These are phyloP conservation scores for Grosmannia serpens DNA, from an alignment of 2,329 filamentous ascomycete genomes.

Conservation along the genomic window DNA sequence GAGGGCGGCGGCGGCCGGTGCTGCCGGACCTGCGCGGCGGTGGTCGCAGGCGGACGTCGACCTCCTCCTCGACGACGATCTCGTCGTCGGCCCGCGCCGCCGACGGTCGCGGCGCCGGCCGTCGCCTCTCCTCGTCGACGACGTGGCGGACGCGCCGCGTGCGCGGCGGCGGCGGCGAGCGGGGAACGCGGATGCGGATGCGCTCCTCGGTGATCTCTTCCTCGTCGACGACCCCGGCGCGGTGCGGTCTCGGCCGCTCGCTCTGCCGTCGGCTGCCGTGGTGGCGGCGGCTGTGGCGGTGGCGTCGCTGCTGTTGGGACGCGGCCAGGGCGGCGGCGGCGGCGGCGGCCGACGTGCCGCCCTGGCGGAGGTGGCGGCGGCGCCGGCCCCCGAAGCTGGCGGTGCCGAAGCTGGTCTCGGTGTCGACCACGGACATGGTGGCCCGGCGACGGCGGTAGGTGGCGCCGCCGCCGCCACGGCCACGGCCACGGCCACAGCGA, in stretches of 20 bases:
- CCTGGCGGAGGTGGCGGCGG: background rate
- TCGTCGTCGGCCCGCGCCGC: background rate
- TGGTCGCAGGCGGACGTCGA: background rate
- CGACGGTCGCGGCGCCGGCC: background rate
- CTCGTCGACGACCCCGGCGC: background rate
- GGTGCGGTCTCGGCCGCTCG: too few relatives aligned
- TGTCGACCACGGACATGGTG: constrained; percentile 8
- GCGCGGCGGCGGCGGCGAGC: background rate
- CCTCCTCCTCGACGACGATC: constrained; percentile 1
- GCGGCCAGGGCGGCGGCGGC: background rate
- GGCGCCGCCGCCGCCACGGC: background rate
- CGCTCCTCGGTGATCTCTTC: background rate
- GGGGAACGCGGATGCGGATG: background rate
- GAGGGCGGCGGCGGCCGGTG: constrained; percentile 4
- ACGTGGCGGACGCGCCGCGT: background rate
- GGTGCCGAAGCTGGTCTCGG: constrained; percentile 12
- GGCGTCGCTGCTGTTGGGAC: background rate
- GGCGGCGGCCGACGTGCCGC: background rate
- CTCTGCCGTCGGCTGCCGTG: background rate
- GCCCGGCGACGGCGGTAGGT: background rate
- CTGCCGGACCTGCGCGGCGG: background rate
- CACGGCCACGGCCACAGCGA: constrained; percentile 5
- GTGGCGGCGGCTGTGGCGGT: background rate
- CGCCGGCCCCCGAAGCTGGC: constrained; percentile 15
- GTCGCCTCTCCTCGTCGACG: background rate